Evolutionary conservation across 2,329 filamentous ascomycete genomes (phyloP).

Genomic region (Cladophialophora yegresii): DNA sequence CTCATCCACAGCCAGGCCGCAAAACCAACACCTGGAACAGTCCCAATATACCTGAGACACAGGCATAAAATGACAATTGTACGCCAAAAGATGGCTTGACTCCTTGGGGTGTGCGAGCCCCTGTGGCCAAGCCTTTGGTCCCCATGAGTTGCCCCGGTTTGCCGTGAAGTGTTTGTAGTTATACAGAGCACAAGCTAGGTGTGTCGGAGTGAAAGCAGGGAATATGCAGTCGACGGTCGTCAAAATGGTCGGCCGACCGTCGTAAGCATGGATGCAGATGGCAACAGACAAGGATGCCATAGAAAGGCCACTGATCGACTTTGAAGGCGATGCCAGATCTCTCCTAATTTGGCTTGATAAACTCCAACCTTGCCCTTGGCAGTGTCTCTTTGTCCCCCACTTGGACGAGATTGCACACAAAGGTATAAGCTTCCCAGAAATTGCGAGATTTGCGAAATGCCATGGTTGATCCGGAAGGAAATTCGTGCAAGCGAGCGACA

Average conservation of each 20-base stretch:
- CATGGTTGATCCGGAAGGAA: not conserved
- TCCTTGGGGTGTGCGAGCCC: not conserved
- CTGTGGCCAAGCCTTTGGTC: not conserved
- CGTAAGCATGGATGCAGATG: slow-evolving; percentile 1
- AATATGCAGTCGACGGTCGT: not conserved
- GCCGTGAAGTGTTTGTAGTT: not conserved
- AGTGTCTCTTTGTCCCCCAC: slow-evolving; percentile 1
- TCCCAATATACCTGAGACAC: no score
- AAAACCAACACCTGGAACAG: not conserved
- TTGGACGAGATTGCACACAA: slow-evolving; percentile 1
- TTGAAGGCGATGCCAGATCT: not conserved
- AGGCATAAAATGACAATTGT: not conserved
- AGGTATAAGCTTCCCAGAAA: slow-evolving; percentile 9
- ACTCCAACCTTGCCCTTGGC: slow-evolving; percentile 2
- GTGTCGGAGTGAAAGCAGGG: not conserved
- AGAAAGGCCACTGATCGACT: not conserved
- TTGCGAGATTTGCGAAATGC: not conserved
- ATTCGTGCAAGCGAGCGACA: slow-evolving; percentile 3
- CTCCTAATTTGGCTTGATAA: not conserved
- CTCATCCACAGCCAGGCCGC: not conserved
- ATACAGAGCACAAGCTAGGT: not conserved
- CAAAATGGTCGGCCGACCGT: not conserved
- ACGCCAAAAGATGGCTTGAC: not conserved
- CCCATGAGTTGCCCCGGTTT: not conserved
- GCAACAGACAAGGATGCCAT: not conserved